Percentiles rank a stretch among this genome's conserved stretches.
Conservation (phyloP, 805 yeast genomes). For the Monosporozyma solicola region DNA sequence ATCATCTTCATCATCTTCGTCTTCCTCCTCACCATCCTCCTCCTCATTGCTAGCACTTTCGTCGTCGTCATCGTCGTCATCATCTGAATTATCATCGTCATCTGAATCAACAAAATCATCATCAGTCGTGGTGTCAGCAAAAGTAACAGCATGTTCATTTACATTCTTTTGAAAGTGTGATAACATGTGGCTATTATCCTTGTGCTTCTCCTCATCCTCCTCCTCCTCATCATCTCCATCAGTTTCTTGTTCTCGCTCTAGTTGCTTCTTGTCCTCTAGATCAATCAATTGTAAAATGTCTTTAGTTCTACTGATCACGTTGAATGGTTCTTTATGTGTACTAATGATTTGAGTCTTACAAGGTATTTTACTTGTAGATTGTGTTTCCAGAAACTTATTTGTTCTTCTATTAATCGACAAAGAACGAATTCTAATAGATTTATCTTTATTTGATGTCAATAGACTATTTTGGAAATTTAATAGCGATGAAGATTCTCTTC, state of each 20-base stretch:
- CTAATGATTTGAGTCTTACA: conserved; percentile 1
- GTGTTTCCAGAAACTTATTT: conserved; percentile 1
- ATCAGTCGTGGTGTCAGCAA: neutral
- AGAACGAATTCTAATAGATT: conserved; percentile 26
- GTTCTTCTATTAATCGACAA: conserved; percentile 19
- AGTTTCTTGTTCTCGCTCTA: neutral
- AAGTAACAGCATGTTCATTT: neutral
- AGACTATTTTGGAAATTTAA: conserved; percentile 23
- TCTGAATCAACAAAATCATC: neutral
- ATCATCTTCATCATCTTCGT: conserved; percentile 26
- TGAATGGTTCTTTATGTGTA: conserved; percentile 3
- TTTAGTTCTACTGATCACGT: conserved; percentile 1
- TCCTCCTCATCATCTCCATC: neutral
- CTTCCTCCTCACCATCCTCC: conserved; percentile 20
- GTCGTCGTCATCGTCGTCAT: neutral
- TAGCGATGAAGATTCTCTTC: conserved; percentile 26
- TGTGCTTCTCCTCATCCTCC: neutral
- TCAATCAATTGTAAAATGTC: conserved; percentile 3
- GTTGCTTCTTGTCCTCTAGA: conserved; percentile 1
- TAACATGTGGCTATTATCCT: neutral
- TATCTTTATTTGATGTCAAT: conserved; percentile 29
- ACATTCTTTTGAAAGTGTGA: neutral
- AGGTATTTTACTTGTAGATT: neutral
- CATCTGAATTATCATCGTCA: neutral
- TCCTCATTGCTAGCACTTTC: neutral